A percentile compares a stretch with the other conserved stretches of the same genome.
Conservation (phyloP, 2,329 filamentous ascomycete genomes). For the Pseudogymnoascus sp. region DNA sequence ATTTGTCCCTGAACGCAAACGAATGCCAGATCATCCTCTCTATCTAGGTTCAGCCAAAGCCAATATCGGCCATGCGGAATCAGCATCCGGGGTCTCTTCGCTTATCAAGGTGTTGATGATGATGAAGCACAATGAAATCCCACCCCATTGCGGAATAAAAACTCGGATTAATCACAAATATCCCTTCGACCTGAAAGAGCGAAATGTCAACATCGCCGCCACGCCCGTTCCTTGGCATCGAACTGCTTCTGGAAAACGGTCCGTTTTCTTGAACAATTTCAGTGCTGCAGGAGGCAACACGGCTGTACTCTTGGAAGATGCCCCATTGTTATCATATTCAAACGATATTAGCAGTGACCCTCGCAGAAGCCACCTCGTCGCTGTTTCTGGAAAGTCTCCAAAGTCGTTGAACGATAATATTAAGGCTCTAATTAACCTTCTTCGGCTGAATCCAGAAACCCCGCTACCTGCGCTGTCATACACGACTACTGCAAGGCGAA, state of each 20-base stretch:
- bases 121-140: slow-evolving; percentile 22
- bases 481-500: slow-evolving; percentile 34
- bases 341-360: slow-evolving; percentile 27
- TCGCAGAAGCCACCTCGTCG: slow-evolving; percentile 34
- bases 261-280: slow-evolving; percentile 43
- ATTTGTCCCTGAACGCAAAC: slow-evolving; percentile 29
- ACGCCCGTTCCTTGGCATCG: slow-evolving; percentile 16
- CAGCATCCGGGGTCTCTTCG: slow-evolving; percentile 20
- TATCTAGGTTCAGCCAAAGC: slow-evolving; percentile 24
- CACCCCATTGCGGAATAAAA: slow-evolving; percentile 23
- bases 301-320: slow-evolving; percentile 19
- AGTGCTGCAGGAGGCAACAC: slow-evolving; percentile 24
- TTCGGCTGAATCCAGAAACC: slow-evolving; percentile 19
- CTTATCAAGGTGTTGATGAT: slow-evolving; percentile 26
- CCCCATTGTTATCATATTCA: slow-evolving; percentile 9
- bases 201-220: slow-evolving; percentile 20
- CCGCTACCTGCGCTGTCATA: slow-evolving; percentile 13
- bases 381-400: slow-evolving; percentile 38
- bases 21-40: slow-evolving; percentile 44
- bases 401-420: slow-evolving; percentile 22
- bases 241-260: slow-evolving; percentile 33
- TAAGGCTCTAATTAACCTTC: slow-evolving; percentile 17
- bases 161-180: slow-evolving; percentile 26
- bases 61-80: slow-evolving; percentile 21
- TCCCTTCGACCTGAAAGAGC: slow-evolving; percentile 29